A percentile compares a stretch with the other conserved stretches of the same genome.
Conservation (phyloP, 192 early-diverging fungal genomes). For the Coemansia sp. region DNA sequence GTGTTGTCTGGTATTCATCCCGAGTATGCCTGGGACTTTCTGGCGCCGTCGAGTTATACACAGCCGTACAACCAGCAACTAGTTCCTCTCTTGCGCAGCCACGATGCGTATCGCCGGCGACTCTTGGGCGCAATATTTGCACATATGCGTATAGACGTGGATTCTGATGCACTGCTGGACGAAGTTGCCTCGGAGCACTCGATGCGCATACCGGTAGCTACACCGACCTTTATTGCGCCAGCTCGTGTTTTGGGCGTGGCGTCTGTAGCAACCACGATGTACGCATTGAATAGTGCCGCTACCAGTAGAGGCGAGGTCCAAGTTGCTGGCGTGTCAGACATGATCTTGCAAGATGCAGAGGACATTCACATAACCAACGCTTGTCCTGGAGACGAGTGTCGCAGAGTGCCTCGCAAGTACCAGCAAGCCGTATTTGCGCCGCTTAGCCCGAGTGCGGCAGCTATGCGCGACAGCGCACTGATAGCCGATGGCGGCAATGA, state of each 20-base stretch:
- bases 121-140: constrained; percentile 61
- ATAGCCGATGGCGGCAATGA: constrained; percentile 3
- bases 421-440: constrained; percentile 23
- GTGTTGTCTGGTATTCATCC: constrained; percentile 81
- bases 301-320: constrained; percentile 10
- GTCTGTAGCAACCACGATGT: constrained; percentile 21
- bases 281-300: constrained; percentile 24
- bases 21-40: constrained; percentile 68
- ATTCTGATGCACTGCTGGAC: constrained; percentile 42
- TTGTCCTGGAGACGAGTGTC: constrained; percentile 8
- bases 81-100: constrained; percentile 47
- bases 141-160: constrained; percentile 65
- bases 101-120: constrained; percentile 54
- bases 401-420: constrained; percentile 31
- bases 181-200: constrained; percentile 11
- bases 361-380: constrained; percentile 47
- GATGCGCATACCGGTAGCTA: constrained; percentile 18
- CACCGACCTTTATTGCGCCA: constrained; percentile 42
- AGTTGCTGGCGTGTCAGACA: constrained; percentile 15
- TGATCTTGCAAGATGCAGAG: constrained; percentile 34
- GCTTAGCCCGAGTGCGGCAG: background rate
- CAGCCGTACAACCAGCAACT: constrained; percentile 51
- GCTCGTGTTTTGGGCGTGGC: constrained; percentile 39
- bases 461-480: background rate
- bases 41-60: constrained; percentile 58